phyloP scores from a whole-genome alignment of 805 yeast species.

The Pichia membranifaciens region DNA sequence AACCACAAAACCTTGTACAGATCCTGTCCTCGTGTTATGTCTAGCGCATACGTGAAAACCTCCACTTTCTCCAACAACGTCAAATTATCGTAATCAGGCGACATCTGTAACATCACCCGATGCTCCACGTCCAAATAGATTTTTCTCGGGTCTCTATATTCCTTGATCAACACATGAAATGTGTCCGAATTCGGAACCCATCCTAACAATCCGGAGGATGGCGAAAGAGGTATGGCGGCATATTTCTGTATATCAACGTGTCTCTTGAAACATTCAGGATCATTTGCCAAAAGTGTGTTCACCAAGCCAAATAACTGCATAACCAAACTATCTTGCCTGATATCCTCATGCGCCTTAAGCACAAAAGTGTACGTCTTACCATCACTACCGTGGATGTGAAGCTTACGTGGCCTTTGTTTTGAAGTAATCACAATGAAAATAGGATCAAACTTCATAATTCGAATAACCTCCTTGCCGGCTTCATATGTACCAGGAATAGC shows the following conservation, averaged over 20 bases:
- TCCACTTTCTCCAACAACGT: slow-evolving; percentile 90
- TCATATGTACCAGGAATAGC: slow-evolving; percentile 93
- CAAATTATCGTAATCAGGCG: slow-evolving; percentile 89
- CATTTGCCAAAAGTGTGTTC: slow-evolving; percentile 80
- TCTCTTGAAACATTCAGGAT: slow-evolving; percentile 93
- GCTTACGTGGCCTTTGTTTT: slow-evolving; percentile 89
- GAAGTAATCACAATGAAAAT: slow-evolving; percentile 83
- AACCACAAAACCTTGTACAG: slow-evolving; percentile 93
- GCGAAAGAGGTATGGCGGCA: slow-evolving; percentile 93
- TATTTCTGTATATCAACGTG: slow-evolving; percentile 89
- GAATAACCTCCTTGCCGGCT: slow-evolving; percentile 73
- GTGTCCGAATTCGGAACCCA: slow-evolving; percentile 99
- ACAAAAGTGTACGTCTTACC: slow-evolving; percentile 82
- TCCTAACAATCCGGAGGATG: slow-evolving; percentile 91
- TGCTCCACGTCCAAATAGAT: slow-evolving; percentile 89
- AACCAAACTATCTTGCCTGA: slow-evolving; percentile 93
- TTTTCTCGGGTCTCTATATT: slow-evolving; percentile 87
- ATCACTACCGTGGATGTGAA: slow-evolving; percentile 78
- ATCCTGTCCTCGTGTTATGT: slow-evolving; percentile 94
- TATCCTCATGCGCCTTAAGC: slow-evolving; percentile 95
- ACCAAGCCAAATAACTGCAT: slow-evolving; percentile 97
- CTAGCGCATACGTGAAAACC: slow-evolving; percentile 92
- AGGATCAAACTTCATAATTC: slow-evolving; percentile 74
- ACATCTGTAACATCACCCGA: slow-evolving; percentile 95
- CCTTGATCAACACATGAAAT: slow-evolving; percentile 86